A percentile compares a stretch with the other conserved stretches of the same genome.
Evolutionary conservation across 495 filamentous ascomycete genomes (phyloP).

Genomic region (Hyaloscypha variabilis): DNA sequence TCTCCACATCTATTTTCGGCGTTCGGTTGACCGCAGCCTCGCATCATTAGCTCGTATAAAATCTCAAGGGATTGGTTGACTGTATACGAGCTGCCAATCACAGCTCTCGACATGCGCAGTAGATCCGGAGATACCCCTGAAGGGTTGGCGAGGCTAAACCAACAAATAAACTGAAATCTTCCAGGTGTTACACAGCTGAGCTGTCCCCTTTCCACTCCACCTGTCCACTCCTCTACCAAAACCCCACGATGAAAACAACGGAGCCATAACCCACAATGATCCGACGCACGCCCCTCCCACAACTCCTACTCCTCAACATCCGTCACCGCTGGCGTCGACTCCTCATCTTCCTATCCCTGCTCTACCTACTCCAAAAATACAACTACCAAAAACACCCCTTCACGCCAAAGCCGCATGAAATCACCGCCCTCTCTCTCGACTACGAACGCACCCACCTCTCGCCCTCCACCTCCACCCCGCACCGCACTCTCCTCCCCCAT

Average conservation of each 20-base stretch:
- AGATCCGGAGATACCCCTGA: no score
- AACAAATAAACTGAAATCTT: no score
- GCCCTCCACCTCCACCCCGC: no score
- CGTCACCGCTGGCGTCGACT: constrained; percentile 12
- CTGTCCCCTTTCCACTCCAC: no score
- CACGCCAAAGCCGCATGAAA: neutral
- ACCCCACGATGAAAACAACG: neutral
- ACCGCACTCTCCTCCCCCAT: neutral
- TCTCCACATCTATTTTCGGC: no score
- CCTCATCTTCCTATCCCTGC: neutral
- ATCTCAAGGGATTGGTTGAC: no score
- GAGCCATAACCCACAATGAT: no score
- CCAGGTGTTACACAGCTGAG: no score
- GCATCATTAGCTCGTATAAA: neutral
- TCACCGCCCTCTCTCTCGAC: constrained; percentile 10
- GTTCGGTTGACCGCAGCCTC: neutral
- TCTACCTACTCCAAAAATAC: neutral
- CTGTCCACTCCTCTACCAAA: neutral
- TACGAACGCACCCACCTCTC: neutral
- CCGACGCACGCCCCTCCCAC: neutral
- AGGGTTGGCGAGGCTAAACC: no score
- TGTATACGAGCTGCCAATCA: no score
- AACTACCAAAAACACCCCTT: constrained; percentile 8
- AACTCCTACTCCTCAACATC: neutral
- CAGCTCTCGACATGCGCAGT: no score